phyloP scores from a whole-genome alignment of 768 basidiomycete species.

The Suillus bovinus region DNA sequence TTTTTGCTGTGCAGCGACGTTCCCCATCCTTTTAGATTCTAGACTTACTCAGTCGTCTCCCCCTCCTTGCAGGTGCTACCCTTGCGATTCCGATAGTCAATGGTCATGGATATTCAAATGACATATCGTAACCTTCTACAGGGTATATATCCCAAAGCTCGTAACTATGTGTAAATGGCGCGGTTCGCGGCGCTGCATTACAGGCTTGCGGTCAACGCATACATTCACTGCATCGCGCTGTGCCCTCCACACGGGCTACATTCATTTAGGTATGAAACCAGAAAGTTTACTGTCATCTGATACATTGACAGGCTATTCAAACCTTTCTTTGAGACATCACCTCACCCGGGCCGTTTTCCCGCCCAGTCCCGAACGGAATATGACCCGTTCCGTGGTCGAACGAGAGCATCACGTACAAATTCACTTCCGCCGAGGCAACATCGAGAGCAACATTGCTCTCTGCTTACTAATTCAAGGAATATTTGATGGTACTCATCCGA shows the following conservation, averaged over 20 bases:
- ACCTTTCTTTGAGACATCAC: conserved; percentile 10
- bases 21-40: neutral
- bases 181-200: neutral
- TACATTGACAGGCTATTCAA: conserved; percentile 4
- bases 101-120: neutral
- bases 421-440: conserved; percentile 68
- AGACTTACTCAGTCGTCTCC: neutral
- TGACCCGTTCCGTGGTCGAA: conserved; percentile 3
- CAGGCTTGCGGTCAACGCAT: no score
- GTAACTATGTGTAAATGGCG: neutral
- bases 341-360: neutral
- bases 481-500: neutral
- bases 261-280: neutral
- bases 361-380: neutral
- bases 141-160: neutral
- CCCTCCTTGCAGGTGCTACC: neutral
- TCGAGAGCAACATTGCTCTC: conserved; percentile 57
- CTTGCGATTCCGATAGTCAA: neutral
- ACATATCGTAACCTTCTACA: neutral
- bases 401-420: conserved; percentile 58
- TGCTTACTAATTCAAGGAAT: conserved; percentile 43
- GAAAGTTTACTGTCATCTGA: neutral
- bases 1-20: neutral
- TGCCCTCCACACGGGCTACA: neutral
- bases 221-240: neutral